Evolutionary conservation across 495 filamentous ascomycete species (phyloP), one percentile per base, ranked within the genome.

Genomic region (Lichina pygmaea): DNA sequence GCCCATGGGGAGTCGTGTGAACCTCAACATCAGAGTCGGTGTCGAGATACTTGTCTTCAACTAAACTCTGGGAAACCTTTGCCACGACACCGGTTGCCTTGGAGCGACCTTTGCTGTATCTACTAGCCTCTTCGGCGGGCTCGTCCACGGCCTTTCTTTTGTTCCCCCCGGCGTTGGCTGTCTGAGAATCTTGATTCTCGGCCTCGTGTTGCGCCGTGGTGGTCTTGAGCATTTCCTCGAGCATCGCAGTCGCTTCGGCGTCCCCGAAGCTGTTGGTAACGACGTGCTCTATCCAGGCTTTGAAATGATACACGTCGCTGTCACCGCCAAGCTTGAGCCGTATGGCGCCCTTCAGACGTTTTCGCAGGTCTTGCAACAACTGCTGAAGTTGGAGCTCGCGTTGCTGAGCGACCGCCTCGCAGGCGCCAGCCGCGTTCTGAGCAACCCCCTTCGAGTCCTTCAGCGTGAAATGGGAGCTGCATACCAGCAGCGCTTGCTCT

Each of bases 401-500:
- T 30, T 54, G 49, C 30, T 53, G 47, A 34, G 60, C 57, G 30
- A 60, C 58, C 10, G 53, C 51, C 32, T 57, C 51, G 34, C 58
- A 60, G 0, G 58, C 58, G 16, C 58, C 51, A 4, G 53, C 51
- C 15, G 58, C 58, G 33, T 58, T 59, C 42, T 57, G 49, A 33
- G 52, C 47, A n/a, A 54, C 54, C 34, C 51, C 47, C 17, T 51
- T 49, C 7, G 44, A 46, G 17, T 51, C 48, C 15, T 59, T 56
- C n/a, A 61, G 52, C 10, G 58, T 51, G 41, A 61, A 63, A 42
- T 58, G 57, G 12, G 63, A 61, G 48, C 60, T 64, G 10, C 62
- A 59, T 46, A 65, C 71, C 15, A 70, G 46, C 16, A 73, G 49
- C 6, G 65, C 63, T 44, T 73, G 64, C 32, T 61, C 55, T 0